Evolutionary conservation across 306 rosid species (phyloP).

Genomic region (Ziziphus jujuba): DNA sequence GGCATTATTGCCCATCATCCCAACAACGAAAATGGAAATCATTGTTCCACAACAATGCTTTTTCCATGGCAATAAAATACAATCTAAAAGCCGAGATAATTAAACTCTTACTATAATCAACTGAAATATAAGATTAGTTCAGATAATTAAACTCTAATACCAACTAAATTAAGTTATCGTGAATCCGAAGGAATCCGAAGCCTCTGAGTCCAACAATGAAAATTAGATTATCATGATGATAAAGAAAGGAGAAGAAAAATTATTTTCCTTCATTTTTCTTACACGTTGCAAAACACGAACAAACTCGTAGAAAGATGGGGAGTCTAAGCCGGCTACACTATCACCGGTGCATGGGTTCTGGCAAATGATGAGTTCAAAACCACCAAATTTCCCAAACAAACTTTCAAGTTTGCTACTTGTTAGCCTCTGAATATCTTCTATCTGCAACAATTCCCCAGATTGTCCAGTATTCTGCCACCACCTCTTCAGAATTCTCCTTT

Average conservation of each 20-base stretch:
- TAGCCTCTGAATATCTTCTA: slow-evolving; percentile 70
- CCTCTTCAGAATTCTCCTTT: slow-evolving; percentile 66
- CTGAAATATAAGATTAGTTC: too few relatives aligned
- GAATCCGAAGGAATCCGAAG: too few relatives aligned
- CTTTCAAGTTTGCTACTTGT: slow-evolving; percentile 53
- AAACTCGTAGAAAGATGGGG: slow-evolving; percentile 67
- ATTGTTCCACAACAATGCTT: background rate
- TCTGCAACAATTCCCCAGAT: slow-evolving; percentile 64
- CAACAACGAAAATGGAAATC: background rate
- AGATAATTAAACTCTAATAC: too few relatives aligned
- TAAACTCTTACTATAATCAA: background rate
- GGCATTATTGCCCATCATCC: slow-evolving; percentile 3
- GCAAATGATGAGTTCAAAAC: slow-evolving; percentile 67
- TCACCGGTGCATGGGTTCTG: slow-evolving; percentile 59
- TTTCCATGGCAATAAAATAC: background rate
- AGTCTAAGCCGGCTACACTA: slow-evolving; percentile 48
- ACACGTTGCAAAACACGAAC: slow-evolving; percentile 74
- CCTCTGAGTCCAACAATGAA: too few relatives aligned
- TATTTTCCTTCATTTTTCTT: slow-evolving; percentile 49
- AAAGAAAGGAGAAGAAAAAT: background rate
- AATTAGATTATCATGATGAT: too few relatives aligned
- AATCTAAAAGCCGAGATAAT: background rate
- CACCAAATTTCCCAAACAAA: slow-evolving; percentile 50
- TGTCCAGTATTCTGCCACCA: slow-evolving; percentile 81
- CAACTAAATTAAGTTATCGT: too few relatives aligned